Base-by-base conservation (phyloP, 2,329 filamentous ascomycete species). In the Colletotrichum plurivorum region DNA sequence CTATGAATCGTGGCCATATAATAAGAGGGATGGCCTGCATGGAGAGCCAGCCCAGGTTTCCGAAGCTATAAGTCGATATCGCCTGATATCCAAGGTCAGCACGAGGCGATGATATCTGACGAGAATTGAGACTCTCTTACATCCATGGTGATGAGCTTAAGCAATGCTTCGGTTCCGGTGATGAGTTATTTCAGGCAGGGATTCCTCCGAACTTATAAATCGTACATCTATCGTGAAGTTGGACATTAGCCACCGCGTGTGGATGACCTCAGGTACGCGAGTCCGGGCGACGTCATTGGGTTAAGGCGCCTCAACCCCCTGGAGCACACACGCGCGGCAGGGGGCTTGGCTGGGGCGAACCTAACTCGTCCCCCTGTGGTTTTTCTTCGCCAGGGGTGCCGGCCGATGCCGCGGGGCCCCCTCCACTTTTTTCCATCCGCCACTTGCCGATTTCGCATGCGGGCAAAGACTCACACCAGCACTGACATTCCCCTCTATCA, bases 41-140 rank as follows among this genome's bases (percentile, higher is more conserved):
- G 45, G 78, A 71, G 62, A 88, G 80, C 87, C 86, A 89, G 73
- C 79, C 84, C 53, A 86, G 79, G 63, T 85, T 87, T 55, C 83
- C 82, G 76, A 85, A 83, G 73, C 81, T 85, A 76, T 86, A 89
- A 15, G 81, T 75, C 63, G 85, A 83, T 72, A 87, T 79, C 65
- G 84, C 81, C 86, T 88, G 63, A 56, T 55, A 22, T n/a, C 5
- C 25, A 48, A 48, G 9, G 43, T 67, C 53, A 67, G 56, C 10
- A 25, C 12, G 3, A 8, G 27, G 53, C n/a, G 13, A 1, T 6
- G n/a, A n/a, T 18, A 36, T 36, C 13, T 18, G 9, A 36, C 18
- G 65, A 16, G 52, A 22, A 4, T 12, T 22, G 20, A 55, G 74
- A 66, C 43, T 52, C 16, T 8, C 49, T 31, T 75, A 78, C 77